phyloP scores from a whole-genome alignment of 768 basidiomycete species.

The Boletellus ananas region DNA sequence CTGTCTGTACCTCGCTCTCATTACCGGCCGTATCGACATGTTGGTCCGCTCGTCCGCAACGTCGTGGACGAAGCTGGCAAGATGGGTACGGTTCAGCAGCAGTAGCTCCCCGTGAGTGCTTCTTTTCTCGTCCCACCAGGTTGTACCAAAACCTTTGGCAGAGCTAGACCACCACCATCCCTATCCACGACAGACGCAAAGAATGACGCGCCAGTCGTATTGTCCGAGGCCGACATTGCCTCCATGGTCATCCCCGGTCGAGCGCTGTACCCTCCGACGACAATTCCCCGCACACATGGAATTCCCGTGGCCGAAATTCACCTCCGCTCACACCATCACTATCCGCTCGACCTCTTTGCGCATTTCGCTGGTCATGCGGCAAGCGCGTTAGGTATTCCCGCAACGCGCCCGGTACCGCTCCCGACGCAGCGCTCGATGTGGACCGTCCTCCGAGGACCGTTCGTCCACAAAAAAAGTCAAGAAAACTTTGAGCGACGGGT shows the following conservation, averaged over 20 bases:
- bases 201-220: conserved; percentile 8
- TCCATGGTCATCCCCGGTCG: conserved; percentile 63
- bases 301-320: conserved; percentile 82
- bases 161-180: conserved; percentile 5
- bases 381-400: conserved; percentile 77
- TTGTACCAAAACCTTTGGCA: neutral
- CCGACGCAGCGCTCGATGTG: conserved; percentile 76
- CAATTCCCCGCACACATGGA: conserved; percentile 58
- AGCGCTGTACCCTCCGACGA: conserved; percentile 47
- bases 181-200: conserved; percentile 2
- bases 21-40: conserved; percentile 25
- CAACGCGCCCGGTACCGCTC: conserved; percentile 57
- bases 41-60: conserved; percentile 20
- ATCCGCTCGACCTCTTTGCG: conserved; percentile 70
- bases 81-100: conserved; percentile 21
- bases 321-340: conserved; percentile 70
- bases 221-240: conserved; percentile 42
- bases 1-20: neutral
- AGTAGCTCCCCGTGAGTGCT: conserved; percentile 12
- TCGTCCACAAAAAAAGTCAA: conserved; percentile 89
- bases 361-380: conserved; percentile 86
- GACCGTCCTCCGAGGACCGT: conserved; percentile 84
- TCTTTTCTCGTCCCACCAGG: neutral
- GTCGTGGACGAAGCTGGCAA: conserved; percentile 15
- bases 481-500: conserved; percentile 90